Evolutionary conservation across 2,329 filamentous ascomycete genomes (phyloP).

Genomic region (Penicillium palitans): DNA sequence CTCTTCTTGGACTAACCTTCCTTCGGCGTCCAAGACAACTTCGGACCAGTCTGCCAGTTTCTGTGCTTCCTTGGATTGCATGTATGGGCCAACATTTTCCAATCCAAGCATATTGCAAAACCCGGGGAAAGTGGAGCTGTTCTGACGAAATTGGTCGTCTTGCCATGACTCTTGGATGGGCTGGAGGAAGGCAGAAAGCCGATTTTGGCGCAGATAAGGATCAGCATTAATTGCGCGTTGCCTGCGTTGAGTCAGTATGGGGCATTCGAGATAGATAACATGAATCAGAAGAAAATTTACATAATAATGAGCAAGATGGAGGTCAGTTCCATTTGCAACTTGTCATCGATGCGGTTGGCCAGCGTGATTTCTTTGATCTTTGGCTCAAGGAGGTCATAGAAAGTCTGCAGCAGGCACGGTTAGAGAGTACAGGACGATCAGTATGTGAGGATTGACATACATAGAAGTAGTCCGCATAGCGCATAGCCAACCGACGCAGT

Average conservation of each 20-base stretch:
- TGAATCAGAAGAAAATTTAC: conserved; percentile 40
- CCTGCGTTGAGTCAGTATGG: conserved; percentile 43
- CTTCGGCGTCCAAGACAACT: conserved; percentile 73
- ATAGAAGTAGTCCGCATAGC: conserved; percentile 87
- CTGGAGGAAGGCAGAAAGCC: conserved; percentile 75
- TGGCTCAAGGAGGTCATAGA: conserved; percentile 82
- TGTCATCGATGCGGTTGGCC: conserved; percentile 73
- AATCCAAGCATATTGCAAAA: conserved; percentile 82
- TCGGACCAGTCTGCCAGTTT: conserved; percentile 80
- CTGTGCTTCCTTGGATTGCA: conserved; percentile 71
- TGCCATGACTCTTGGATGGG: conserved; percentile 82
- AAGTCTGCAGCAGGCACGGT: conserved; percentile 54
- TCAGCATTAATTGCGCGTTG: conserved; percentile 80
- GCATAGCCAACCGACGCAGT: conserved; percentile 80
- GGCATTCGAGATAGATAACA: not conserved
- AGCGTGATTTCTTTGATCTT: conserved; percentile 77
- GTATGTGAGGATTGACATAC: conserved; percentile 44
- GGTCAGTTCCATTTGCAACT: conserved; percentile 79
- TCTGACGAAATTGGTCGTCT: conserved; percentile 64
- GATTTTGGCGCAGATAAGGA: conserved; percentile 65
- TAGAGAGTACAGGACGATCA: conserved; percentile 10
- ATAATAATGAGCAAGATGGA: conserved; percentile 94
- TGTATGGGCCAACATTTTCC: conserved; percentile 76
- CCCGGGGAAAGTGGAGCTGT: conserved; percentile 70
- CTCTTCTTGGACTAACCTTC: conserved; percentile 73